A percentile compares a stretch with the other conserved stretches of the same genome.
These are phyloP conservation scores for Hypoxylon sp. DNA, from an alignment of 2,329 filamentous ascomycete genomes.

Conservation along the genomic window DNA sequence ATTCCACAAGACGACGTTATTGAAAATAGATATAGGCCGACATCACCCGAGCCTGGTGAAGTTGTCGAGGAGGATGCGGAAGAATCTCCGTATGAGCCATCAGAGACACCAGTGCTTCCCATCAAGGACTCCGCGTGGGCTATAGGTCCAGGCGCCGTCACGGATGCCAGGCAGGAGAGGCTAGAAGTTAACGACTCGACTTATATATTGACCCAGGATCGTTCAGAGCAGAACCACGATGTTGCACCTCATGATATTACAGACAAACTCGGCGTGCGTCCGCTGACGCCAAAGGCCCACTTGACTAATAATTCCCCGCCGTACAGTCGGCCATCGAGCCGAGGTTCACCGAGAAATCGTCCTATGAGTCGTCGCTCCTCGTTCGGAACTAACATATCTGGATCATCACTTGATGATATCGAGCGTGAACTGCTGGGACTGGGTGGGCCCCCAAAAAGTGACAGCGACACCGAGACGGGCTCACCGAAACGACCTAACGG, in stretches of 20 bases:
- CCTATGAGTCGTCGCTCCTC: constrained; percentile 36
- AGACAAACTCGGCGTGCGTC: constrained; percentile 1
- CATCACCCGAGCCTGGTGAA: constrained; percentile 43
- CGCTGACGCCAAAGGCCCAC: constrained; percentile 15
- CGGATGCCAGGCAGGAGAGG: background rate
- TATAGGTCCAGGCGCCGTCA: constrained; percentile 1
- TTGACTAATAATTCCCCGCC: background rate
- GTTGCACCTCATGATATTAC: background rate
- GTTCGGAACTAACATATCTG: constrained; percentile 21
- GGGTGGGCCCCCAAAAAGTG: constrained; percentile 29
- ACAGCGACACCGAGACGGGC: constrained; percentile 36
- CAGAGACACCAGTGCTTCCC: background rate
- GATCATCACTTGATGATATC: constrained; percentile 43
- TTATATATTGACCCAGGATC: background rate
- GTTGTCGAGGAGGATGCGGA: constrained; percentile 26
- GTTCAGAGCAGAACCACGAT: background rate
- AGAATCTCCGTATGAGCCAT: constrained; percentile 15
- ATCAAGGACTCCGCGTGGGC: background rate
- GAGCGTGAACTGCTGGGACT: constrained; percentile 45
- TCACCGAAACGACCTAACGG: constrained; percentile 33
- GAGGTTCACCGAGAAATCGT: constrained; percentile 20
- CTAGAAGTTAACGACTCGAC: background rate
- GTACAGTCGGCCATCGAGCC: constrained; percentile 27
- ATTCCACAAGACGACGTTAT: constrained; percentile 15
- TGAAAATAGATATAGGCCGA: constrained; percentile 32